These are phyloP conservation scores for Pelargonium myrrhifolium DNA, from an alignment of 441 rosid species.

Conservation along the genomic window DNA sequence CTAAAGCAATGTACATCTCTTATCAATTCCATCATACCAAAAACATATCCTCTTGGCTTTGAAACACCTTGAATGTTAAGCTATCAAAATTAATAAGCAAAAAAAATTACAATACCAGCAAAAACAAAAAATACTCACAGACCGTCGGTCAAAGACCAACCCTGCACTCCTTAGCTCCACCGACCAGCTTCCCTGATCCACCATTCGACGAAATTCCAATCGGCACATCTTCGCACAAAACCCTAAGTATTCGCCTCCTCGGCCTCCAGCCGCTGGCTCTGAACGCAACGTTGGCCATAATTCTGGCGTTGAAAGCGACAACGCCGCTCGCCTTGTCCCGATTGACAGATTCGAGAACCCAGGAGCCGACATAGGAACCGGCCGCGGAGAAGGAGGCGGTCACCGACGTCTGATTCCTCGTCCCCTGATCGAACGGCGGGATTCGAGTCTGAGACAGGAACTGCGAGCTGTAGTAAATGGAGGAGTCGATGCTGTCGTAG, in stretches of 20 bases:
- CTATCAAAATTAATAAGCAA: neutral
- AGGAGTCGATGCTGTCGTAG: constrained; percentile 29
- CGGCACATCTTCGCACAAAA: constrained; percentile 35
- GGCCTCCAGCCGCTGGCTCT: constrained; percentile 43
- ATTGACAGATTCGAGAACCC: constrained; percentile 25
- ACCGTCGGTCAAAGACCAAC: constrained; percentile 24
- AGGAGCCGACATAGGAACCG: constrained; percentile 34
- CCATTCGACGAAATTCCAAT: constrained; percentile 30
- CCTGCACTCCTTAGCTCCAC: constrained; percentile 36
- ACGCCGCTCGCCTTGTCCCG: constrained; percentile 31
- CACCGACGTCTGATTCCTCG: constrained; percentile 31
- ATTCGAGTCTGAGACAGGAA: constrained; percentile 36
- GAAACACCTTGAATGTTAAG: neutral
- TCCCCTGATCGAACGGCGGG: constrained; percentile 56
- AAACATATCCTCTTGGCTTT: neutral
- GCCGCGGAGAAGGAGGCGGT: constrained; percentile 34
- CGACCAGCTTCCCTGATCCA: constrained; percentile 47
- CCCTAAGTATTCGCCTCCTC: constrained; percentile 37
- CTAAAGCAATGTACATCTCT: neutral
- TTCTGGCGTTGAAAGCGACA: constrained; percentile 43
- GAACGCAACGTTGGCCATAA: constrained; percentile 35
- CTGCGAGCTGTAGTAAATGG: constrained; percentile 24
- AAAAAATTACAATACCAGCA: neutral
- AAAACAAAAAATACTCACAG: neutral
- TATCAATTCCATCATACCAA: neutral